Evolutionary conservation across 164 flowering plant species (phyloP).

Genomic region (Macadamia tetraphylla): DNA sequence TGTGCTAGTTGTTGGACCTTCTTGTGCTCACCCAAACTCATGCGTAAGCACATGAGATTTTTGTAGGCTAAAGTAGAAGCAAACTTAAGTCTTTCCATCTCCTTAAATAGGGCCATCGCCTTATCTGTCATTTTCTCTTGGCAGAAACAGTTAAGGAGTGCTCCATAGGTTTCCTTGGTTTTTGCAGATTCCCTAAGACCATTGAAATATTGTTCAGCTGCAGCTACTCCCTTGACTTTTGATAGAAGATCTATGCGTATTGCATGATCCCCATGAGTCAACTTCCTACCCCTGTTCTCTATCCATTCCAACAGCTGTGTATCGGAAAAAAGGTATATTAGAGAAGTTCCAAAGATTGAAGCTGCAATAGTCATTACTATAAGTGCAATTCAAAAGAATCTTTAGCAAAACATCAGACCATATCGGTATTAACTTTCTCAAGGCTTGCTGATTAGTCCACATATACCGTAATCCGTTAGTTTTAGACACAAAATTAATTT

Average conservation of each 20-base stretch:
- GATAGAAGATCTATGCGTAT: conserved; percentile 54
- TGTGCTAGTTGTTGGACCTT: conserved; percentile 42
- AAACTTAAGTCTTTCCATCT: conserved; percentile 44
- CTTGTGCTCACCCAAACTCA: conserved; percentile 50
- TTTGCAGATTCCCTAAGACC: conserved; percentile 29
- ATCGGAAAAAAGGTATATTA: conserved; percentile 3
- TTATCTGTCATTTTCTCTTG: conserved; percentile 36
- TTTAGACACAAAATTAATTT: background rate
- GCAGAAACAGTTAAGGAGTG: conserved; percentile 67
- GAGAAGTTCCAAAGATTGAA: background rate
- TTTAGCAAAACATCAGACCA: background rate
- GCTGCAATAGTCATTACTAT: background rate
- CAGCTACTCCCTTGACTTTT: conserved; percentile 44
- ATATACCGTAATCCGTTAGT: background rate
- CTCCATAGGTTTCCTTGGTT: conserved; percentile 45
- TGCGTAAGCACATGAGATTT: conserved; percentile 50
- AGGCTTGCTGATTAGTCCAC: background rate
- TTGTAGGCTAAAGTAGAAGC: conserved; percentile 32
- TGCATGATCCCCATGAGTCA: conserved; percentile 36
- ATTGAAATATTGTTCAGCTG: conserved; percentile 57
- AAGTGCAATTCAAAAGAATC: background rate
- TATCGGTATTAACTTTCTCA: background rate
- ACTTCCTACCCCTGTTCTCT: conserved; percentile 39
- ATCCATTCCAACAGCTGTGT: conserved; percentile 76
- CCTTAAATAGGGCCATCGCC: conserved; percentile 46